Evolutionary conservation across 2,329 filamentous ascomycete species (phyloP).

Genomic region (Fusarium udum): DNA sequence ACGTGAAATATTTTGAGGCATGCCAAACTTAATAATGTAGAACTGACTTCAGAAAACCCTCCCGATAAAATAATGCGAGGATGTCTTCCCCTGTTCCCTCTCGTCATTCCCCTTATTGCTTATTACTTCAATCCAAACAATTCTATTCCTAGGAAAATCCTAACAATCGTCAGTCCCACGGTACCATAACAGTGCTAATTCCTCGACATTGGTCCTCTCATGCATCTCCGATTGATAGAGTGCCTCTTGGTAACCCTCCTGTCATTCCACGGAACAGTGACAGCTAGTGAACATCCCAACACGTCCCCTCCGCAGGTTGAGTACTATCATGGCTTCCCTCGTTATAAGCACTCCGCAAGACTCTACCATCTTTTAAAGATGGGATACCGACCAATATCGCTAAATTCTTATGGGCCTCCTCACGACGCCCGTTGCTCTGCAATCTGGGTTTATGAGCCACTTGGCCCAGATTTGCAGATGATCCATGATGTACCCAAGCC

Average conservation of each 20-base stretch:
- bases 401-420: slow-evolving; percentile 24
- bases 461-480: not conserved
- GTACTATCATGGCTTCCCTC: slow-evolving; percentile 12
- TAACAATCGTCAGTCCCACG: not conserved
- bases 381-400: slow-evolving; percentile 18
- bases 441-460: slow-evolving; percentile 8
- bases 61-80: too few species aligned
- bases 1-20: not conserved
- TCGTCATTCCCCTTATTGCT: not conserved
- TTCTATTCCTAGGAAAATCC: not conserved
- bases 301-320: not conserved
- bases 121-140: not conserved
- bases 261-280: not conserved
- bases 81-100: not conserved
- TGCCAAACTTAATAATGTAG: not conserved
- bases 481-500: not conserved
- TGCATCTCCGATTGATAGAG: not conserved
- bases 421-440: slow-evolving; percentile 21
- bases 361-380: not conserved
- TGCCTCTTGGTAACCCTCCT: slow-evolving; percentile 5
- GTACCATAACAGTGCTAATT: not conserved
- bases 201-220: not conserved
- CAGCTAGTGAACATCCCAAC: not conserved
- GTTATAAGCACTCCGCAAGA: not conserved
- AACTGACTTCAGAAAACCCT: not conserved